Evolutionary conservation across 2,329 filamentous ascomycete species (phyloP).

Genomic region (Elsinoe australis): DNA sequence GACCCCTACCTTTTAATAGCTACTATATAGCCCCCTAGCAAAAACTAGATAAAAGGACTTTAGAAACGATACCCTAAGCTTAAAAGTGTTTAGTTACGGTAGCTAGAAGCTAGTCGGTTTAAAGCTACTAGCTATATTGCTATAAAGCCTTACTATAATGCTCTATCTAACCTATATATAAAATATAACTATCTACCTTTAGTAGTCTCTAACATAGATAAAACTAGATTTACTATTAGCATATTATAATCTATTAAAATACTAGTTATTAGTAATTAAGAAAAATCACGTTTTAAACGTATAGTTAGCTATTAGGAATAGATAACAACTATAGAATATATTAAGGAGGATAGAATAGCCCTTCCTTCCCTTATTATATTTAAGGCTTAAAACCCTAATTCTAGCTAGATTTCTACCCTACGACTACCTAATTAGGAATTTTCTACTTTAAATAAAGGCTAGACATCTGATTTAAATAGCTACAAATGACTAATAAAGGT

Average conservation of each 20-base stretch:
- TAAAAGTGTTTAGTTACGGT: neutral
- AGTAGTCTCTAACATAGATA: neutral
- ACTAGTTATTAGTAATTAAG: neutral
- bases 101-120: neutral
- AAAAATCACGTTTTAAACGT: neutral
- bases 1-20: neutral
- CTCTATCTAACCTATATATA: neutral
- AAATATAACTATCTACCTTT: neutral
- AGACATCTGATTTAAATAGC: neutral
- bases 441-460: neutral
- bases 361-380: neutral
- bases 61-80: neutral
- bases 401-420: neutral
- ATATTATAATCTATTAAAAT: neutral
- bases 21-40: neutral
- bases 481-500: neutral
- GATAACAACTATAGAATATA: neutral
- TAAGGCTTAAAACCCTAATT: neutral
- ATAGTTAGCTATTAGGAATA: neutral
- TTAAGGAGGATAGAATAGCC: neutral
- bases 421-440: neutral
- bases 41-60: neutral
- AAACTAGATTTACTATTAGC: neutral
- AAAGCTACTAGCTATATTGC: neutral
- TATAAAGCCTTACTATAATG: neutral